phyloP scores from a whole-genome alignment of 2,329 filamentous ascomycete species.

The Nemania diffusa region DNA sequence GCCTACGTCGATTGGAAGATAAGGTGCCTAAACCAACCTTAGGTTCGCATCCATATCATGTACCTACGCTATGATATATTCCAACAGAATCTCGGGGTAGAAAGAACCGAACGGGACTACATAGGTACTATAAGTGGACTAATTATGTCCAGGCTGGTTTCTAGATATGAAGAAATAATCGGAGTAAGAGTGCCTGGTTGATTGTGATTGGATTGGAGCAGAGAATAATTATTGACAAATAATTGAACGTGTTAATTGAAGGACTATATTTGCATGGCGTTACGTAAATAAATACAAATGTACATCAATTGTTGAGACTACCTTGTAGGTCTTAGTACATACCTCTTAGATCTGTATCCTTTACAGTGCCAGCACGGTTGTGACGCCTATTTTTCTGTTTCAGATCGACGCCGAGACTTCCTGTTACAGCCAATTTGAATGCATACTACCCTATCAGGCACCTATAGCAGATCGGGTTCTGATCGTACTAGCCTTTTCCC shows the following conservation, averaged over 20 bases:
- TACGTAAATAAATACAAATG: neutral
- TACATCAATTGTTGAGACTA: neutral
- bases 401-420: constrained; percentile 14
- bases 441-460: neutral
- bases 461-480: neutral
- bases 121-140: no score
- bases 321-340: no score
- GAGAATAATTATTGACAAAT: neutral
- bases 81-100: neutral
- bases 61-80: neutral
- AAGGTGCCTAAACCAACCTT: neutral
- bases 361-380: neutral
- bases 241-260: neutral
- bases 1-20: neutral
- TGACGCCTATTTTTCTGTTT: neutral
- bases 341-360: no score
- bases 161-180: no score
- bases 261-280: neutral
- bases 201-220: neutral
- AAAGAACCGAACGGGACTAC: neutral
- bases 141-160: no score
- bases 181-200: no score
- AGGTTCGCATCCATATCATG: no score
- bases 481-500: neutral
- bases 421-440: neutral